A percentile compares a stretch with the other conserved stretches of the same genome.
These are phyloP conservation scores for Adansonia gregorii DNA, from an alignment of 441 rosid genomes.

Conservation along the genomic window DNA sequence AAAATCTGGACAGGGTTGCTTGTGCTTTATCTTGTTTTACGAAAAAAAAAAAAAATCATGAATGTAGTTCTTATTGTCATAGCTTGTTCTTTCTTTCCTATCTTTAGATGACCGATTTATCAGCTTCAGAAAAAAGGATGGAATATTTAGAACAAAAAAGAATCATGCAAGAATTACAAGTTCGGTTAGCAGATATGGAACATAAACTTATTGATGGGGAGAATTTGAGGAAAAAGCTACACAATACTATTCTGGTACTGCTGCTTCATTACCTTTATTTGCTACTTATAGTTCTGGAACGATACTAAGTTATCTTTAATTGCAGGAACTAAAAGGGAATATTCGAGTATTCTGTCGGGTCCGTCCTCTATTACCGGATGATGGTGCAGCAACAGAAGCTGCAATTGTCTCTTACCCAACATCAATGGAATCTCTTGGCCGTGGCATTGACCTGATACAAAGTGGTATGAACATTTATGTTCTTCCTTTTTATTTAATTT, in stretches of 20 bases:
- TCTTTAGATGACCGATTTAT: conserved; percentile 61
- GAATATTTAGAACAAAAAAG: conserved; percentile 64
- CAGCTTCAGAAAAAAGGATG: conserved; percentile 53
- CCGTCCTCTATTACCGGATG: conserved; percentile 85
- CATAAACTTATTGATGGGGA: conserved; percentile 77
- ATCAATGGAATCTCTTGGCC: conserved; percentile 68
- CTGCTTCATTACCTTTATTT: background rate
- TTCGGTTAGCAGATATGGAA: conserved; percentile 70
- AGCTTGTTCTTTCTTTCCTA: background rate
- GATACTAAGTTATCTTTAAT: conserved; percentile 26
- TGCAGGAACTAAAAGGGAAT: conserved; percentile 94
- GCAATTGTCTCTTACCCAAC: conserved; percentile 73
- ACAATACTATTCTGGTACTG: conserved; percentile 89
- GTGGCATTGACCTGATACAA: conserved; percentile 83
- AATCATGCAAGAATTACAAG: conserved; percentile 48
- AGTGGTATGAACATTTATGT: conserved; percentile 54
- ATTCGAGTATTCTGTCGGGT: conserved; percentile 97
- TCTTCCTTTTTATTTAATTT: background rate
- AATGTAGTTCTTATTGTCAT: background rate
- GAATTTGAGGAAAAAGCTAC: conserved; percentile 76
- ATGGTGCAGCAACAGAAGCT: conserved; percentile 62
- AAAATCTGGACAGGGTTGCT: background rate
- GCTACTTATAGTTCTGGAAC: background rate
- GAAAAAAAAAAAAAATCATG: background rate
- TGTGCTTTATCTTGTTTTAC: background rate